These are phyloP conservation scores for Saraca asoca DNA, from an alignment of 331 rosid genomes.

Conservation along the genomic window DNA sequence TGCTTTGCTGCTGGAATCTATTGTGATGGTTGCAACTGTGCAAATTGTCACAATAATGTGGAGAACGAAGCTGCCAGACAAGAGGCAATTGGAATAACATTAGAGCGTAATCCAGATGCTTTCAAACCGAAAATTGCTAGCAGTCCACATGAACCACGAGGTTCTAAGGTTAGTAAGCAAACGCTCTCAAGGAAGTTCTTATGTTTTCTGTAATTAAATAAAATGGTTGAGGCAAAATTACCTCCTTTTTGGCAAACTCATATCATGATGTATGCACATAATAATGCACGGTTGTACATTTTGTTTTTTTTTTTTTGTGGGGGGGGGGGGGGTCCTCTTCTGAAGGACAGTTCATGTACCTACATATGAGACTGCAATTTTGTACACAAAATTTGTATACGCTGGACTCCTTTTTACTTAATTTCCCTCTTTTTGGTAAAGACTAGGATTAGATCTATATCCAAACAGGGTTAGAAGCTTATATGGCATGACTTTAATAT, in stretches of 20 bases:
- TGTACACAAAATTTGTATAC: too few relatives aligned
- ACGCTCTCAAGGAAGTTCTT: conserved; percentile 18
- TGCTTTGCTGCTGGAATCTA: conserved; percentile 78
- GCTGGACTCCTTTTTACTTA: too few relatives aligned
- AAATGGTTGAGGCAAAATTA: conserved; percentile 2
- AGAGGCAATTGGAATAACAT: conserved; percentile 60
- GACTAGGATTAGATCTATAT: too few relatives aligned
- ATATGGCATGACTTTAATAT: too few relatives aligned
- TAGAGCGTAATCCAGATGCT: conserved; percentile 83
- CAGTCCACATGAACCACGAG: conserved; percentile 61
- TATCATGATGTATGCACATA: too few relatives aligned
- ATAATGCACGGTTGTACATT: too few relatives aligned
- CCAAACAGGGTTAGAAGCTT: too few relatives aligned
- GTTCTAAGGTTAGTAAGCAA: conserved; percentile 51
- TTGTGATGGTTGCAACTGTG: conserved; percentile 74
- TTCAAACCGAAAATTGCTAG: conserved; percentile 76
- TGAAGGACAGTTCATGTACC: too few relatives aligned
- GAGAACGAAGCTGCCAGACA: conserved; percentile 67
- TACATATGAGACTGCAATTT: too few relatives aligned
- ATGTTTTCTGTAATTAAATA: not conserved
- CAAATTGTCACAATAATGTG: conserved; percentile 66
- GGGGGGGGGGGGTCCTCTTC: too few relatives aligned
- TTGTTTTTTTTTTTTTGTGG: too few relatives aligned
- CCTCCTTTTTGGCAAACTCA: not conserved
- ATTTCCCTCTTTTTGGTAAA: too few relatives aligned